phyloP scores from a whole-genome alignment of 371 early-diverging fungal genomes.

The Dinochytrium kinnereticum region DNA sequence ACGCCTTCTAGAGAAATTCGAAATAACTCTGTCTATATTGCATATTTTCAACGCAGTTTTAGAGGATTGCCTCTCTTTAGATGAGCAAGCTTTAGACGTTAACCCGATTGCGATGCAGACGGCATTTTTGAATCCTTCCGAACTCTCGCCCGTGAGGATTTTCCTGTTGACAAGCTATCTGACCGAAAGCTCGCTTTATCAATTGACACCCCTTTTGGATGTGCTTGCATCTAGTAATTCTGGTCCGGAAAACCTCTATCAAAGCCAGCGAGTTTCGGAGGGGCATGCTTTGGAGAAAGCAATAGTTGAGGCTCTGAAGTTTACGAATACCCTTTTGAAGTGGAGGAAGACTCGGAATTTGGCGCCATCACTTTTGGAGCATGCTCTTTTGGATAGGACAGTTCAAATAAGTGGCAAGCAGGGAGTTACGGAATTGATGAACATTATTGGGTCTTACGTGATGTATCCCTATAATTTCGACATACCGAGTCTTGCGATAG shows the following conservation, averaged over 20 bases:
- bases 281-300: slow-evolving; percentile 34
- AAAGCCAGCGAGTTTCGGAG: slow-evolving; percentile 17
- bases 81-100: background rate
- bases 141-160: background rate
- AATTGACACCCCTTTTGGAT: slow-evolving; percentile 43
- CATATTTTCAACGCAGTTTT: slow-evolving; percentile 37
- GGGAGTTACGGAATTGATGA: slow-evolving; percentile 43
- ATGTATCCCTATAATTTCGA: slow-evolving; percentile 38
- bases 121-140: background rate
- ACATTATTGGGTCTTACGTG: slow-evolving; percentile 45
- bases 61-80: background rate
- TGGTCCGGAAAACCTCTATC: slow-evolving; percentile 25
- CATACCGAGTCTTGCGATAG: slow-evolving; percentile 30
- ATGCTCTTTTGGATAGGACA: slow-evolving; percentile 46
- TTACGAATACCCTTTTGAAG: slow-evolving; percentile 37
- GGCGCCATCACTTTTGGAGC: slow-evolving; percentile 38
- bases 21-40: slow-evolving; percentile 42
- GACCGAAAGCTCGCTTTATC: slow-evolving; percentile 23
- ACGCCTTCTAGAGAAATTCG: slow-evolving; percentile 36
- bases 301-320: slow-evolving; percentile 38
- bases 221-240: slow-evolving; percentile 34
- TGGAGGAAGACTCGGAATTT: slow-evolving; percentile 23
- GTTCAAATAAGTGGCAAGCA: slow-evolving; percentile 21
- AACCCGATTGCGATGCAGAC: too few relatives aligned
- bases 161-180: slow-evolving; percentile 24